These are phyloP conservation scores for Mimosa pudica DNA, from an alignment of 306 rosid species.

Conservation along the genomic window DNA sequence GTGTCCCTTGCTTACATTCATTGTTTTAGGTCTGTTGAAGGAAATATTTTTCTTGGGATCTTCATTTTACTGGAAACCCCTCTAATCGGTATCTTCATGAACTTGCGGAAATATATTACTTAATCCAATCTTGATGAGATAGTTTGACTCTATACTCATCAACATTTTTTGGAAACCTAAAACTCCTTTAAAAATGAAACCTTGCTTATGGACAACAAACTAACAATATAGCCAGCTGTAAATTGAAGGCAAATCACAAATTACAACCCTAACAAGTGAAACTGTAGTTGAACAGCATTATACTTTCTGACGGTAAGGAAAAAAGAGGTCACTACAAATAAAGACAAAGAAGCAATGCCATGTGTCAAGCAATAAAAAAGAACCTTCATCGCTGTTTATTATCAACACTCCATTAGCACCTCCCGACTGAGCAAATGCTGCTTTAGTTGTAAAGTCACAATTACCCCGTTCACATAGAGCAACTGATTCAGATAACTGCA, in stretches of 20 bases:
- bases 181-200: not conserved
- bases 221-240: not conserved
- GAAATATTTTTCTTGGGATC: not conserved
- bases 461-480: constrained; percentile 73
- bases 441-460: constrained; percentile 84
- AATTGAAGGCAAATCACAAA: constrained; percentile 9
- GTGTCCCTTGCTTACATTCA: not conserved
- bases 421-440: constrained; percentile 59
- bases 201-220: not conserved
- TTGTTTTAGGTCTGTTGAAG: not conserved
- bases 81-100: not conserved
- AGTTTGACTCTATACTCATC: not conserved
- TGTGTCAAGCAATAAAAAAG: constrained; percentile 27
- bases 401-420: constrained; percentile 76
- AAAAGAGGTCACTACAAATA: not conserved
- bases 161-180: not conserved
- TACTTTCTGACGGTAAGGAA: not conserved
- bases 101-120: not conserved
- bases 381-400: constrained; percentile 73
- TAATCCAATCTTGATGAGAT: not conserved
- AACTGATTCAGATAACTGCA: constrained; percentile 74
- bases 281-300: not conserved
- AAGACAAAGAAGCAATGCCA: constrained; percentile 23
- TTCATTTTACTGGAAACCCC: not conserved
- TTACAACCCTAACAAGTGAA: constrained; percentile 14